Base-by-base conservation (phyloP, 106 monocot species). In the Gastrodia elata region DNA sequence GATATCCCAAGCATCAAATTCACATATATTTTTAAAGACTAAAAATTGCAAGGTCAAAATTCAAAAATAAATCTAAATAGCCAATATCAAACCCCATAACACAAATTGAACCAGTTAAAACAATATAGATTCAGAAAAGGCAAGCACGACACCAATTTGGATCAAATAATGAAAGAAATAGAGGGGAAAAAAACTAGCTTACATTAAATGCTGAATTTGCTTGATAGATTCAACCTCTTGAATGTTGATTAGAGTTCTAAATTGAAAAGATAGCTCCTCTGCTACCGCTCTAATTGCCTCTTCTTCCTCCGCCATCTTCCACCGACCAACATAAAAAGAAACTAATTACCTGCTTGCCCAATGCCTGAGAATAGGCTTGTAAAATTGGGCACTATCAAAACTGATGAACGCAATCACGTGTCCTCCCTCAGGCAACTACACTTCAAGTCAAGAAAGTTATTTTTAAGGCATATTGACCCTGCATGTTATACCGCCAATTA, bases 151-250 rank as follows among this genome's bases (percentile, higher is more conserved):
- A 30, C 14, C 32, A 30, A 5, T 28, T 61, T 61, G 61, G 32
- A 61, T 14, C 28, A 2, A 61, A 32, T 0, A 61, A 61, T 61
- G 0, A 30, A 61, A 14, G 32, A 61, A 32, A 2, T 61, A 32
- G 37, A 10, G 74, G 18, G 24, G 44, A 16, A 16, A 42, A 68
- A 67, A 37, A 44, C 8, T 18, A 8, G 6, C 58, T 69, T 71
- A 94, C 91, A 92, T 92, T 77, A 89, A 87, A 73, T 92, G 81
- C 68, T 95, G 95, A 27, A 76, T 74, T 43, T 87, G 89, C 58
- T 84, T 89, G 58, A 89, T 73, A 44, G 87, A 73, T 24, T 79
- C 83, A 70, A 92, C 71, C 0, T 95, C 87, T 0, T 71, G 67
- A 27, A 78, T 59, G 44, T 95, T 75, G 25, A 95, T 75, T 15